phyloP scores from a whole-genome alignment of 2,329 filamentous ascomycete genomes.

The Penicillium verrucosum region DNA sequence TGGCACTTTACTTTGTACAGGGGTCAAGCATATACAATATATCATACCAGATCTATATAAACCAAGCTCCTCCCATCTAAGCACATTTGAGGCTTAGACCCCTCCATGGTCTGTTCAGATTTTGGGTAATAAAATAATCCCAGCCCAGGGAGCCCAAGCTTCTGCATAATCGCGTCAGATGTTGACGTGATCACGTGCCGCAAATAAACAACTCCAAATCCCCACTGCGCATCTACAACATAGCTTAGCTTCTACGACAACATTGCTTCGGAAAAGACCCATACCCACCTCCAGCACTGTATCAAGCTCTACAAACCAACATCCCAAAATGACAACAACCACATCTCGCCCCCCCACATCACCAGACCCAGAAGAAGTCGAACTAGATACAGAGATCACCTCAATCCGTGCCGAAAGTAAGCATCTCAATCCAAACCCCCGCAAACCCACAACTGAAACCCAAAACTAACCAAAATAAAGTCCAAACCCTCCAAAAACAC shows the following conservation, averaged over 20 bases:
- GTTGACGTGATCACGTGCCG: neutral
- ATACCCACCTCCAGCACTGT: neutral
- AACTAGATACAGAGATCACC: constrained; percentile 42
- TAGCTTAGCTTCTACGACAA: neutral
- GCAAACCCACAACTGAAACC: neutral
- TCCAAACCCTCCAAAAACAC: constrained; percentile 39
- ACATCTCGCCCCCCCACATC: constrained; percentile 3
- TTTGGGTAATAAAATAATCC: neutral
- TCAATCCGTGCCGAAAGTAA: constrained; percentile 43
- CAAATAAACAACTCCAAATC: neutral
- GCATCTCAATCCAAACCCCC: neutral
- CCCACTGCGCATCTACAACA: neutral
- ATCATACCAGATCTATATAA: neutral
- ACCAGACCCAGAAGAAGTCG: constrained; percentile 23
- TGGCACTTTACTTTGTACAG: neutral
- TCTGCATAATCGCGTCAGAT: neutral
- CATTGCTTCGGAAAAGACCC: neutral
- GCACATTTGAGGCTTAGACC: too few species aligned
- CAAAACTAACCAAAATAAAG: constrained; percentile 26
- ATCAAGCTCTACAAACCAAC: neutral
- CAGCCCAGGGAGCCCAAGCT: neutral
- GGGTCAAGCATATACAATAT: neutral
- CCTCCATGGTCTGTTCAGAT: neutral
- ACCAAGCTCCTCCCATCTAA: neutral
- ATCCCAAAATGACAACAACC: constrained; percentile 7